phyloP scores from a whole-genome alignment of 2,329 filamentous ascomycete species.

The Sodiomyces alkalinus region DNA sequence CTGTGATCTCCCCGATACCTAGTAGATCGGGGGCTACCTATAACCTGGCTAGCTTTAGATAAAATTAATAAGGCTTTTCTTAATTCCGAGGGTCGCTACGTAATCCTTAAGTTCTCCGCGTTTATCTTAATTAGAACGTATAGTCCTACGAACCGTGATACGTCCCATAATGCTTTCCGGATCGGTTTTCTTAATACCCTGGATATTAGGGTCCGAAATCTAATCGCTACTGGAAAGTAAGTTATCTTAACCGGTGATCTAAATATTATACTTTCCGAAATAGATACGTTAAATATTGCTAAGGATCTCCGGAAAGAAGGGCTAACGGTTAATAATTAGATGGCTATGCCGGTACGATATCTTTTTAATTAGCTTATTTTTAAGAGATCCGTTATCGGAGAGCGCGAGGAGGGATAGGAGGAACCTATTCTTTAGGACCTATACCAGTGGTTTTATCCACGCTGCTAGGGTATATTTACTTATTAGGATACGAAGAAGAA shows the following conservation, averaged over 20 bases:
- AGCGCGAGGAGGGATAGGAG: conserved; percentile 55
- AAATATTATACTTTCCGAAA: conserved; percentile 56
- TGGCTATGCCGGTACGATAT: conserved; percentile 55
- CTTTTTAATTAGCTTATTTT: conserved; percentile 78
- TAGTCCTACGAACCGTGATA: conserved; percentile 78
- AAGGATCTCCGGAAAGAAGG: conserved; percentile 59
- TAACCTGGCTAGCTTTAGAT: conserved; percentile 47
- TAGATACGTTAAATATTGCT: conserved; percentile 62
- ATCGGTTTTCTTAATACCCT: conserved; percentile 65
- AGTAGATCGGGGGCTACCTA: conserved; percentile 84
- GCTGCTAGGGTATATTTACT: conserved; percentile 82
- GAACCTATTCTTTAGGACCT: conserved; percentile 67
- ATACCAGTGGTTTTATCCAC: conserved; percentile 65
- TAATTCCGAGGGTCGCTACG: conserved; percentile 83
- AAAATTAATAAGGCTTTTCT: conserved; percentile 54
- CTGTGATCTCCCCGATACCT: conserved; percentile 54
- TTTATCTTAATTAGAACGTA: conserved; percentile 92
- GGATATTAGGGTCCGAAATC: conserved; percentile 72
- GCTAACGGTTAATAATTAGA: conserved; percentile 54
- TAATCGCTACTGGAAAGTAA: conserved; percentile 64
- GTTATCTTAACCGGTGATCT: conserved; percentile 80
- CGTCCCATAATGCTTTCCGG: conserved; percentile 69
- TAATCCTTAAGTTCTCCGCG: conserved; percentile 83
- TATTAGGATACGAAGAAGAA: conserved; percentile 95
- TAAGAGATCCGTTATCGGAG: conserved; percentile 51